These are phyloP conservation scores for Anaeromyces robustus DNA, from an alignment of 192 early-diverging fungal genomes.

Conservation along the genomic window DNA sequence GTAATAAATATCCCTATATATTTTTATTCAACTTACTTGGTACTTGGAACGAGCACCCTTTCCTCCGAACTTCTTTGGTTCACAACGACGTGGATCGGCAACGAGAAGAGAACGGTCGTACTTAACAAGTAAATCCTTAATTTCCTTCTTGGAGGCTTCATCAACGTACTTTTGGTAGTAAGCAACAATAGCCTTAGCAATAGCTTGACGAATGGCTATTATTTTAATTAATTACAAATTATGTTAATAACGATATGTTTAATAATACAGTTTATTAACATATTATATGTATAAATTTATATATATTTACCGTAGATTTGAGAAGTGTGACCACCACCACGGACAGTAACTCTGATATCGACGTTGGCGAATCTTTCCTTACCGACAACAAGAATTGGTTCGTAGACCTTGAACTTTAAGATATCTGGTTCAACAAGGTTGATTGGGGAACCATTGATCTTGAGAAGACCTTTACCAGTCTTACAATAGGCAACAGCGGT, in stretches of 20 bases:
- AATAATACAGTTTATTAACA: too few relatives aligned
- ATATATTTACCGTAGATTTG: constrained; percentile 70
- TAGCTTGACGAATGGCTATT: constrained; percentile 86
- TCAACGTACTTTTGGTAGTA: constrained; percentile 99
- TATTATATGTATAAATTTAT: too few relatives aligned
- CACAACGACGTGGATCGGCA: constrained; percentile 95
- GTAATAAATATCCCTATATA: neutral
- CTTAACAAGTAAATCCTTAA: constrained; percentile 73
- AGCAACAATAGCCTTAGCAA: constrained; percentile 97
- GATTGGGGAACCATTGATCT: constrained; percentile 92
- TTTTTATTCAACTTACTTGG: constrained; percentile 12
- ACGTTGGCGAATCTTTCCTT: constrained; percentile 90
- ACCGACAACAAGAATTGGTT: constrained; percentile 89
- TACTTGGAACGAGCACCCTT: constrained; percentile 92
- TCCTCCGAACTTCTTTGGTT: constrained; percentile 99
- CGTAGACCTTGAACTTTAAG: constrained; percentile 95
- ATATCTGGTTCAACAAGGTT: constrained; percentile 94
- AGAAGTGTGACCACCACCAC: constrained; percentile 93
- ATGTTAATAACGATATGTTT: too few relatives aligned
- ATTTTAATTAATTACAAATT: too few relatives aligned
- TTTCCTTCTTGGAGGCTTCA: constrained; percentile 99
- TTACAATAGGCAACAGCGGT: constrained; percentile 98
- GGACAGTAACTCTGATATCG: constrained; percentile 92
- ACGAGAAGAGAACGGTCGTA: constrained; percentile 96
- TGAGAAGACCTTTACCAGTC: constrained; percentile 91